Percentiles rank a stretch among this genome's conserved stretches.
These are phyloP conservation scores for Clonostachys rosea DNA, from an alignment of 2,329 filamentous ascomycete genomes.

Conservation along the genomic window DNA sequence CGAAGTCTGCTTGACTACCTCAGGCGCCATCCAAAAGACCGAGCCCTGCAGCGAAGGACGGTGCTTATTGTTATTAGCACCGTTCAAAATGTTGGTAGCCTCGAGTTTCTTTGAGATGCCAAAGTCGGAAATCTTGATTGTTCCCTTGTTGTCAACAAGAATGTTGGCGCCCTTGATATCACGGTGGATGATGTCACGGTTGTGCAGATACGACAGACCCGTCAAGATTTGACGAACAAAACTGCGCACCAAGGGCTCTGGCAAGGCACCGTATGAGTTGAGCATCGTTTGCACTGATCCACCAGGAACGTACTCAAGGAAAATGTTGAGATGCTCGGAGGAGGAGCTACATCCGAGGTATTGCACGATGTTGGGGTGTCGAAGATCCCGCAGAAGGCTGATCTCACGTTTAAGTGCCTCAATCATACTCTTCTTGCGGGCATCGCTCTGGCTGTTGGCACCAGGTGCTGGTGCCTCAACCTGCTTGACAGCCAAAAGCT, in stretches of 20 bases:
- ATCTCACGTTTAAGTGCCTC: slow-evolving; percentile 97
- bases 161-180: slow-evolving; percentile 99
- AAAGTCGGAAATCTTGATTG: slow-evolving; percentile 98
- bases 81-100: slow-evolving; percentile 76
- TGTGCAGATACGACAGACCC: slow-evolving; percentile 89
- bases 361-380: slow-evolving; percentile 96
- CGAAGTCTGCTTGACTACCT: slow-evolving; percentile 95
- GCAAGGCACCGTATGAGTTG: slow-evolving; percentile 93
- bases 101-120: slow-evolving; percentile 98
- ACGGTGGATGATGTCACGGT: slow-evolving; percentile 92
- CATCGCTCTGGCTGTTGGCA: slow-evolving; percentile 75
- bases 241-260: slow-evolving; percentile 89
- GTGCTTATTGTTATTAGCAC: slow-evolving; percentile 62
- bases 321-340: slow-evolving; percentile 93
- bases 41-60: slow-evolving; percentile 86
- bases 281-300: slow-evolving; percentile 98
- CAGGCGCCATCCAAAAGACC: slow-evolving; percentile 99
- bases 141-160: slow-evolving; percentile 96
- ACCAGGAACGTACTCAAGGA: slow-evolving; percentile 97
- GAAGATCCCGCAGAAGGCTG: slow-evolving; percentile 84
- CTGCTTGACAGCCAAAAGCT: slow-evolving; percentile 97
- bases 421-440: slow-evolving; percentile 96
- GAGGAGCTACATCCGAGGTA: slow-evolving; percentile 95
- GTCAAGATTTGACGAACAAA: slow-evolving; percentile 95
- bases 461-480: slow-evolving; percentile 83